Evolutionary conservation across 2,329 filamentous ascomycete genomes (phyloP), one percentile per base, ranked within the genome.

Genomic region (Aspergillus quadricinctus): DNA sequence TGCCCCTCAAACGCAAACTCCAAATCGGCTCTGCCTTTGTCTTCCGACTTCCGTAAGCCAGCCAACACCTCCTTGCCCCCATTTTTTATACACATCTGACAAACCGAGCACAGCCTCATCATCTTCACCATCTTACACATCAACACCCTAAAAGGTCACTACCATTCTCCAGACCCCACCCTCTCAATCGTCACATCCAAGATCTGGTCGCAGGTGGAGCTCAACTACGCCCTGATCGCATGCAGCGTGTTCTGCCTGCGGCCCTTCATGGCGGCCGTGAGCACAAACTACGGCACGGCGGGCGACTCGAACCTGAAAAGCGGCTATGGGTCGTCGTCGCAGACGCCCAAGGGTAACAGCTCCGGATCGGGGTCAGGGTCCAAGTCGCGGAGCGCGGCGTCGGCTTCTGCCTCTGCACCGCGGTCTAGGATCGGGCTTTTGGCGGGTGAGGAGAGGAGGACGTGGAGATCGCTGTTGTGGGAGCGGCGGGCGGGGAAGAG

Each of bases 201-300:
- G 7, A 63, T 73, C 50, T 75, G 72, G 72, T 65, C 68, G 25
- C 72, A 75, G 58, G 68, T 68, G 25, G 65, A 74, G 57, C 60
- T 75, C 9, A 59, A 69, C 57, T 75, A 71, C 53, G 65, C 70
- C 50, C 66, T 75, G 7, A 64, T 73, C 27, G 69, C 72, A 14
- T 74, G 71, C 61, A 73, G 71, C 10, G 63, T 71, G 7, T 74
- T 74, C 58, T 71, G 66, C 51, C 64, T 75, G 1, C 66, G 71
- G 0, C 69, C 71, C 0, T 75, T 75, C 54, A 71, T 75, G 64
- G 66, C 65, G 8, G 71, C 71, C 7, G 69, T 73, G 9, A 72
- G 69, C 50, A 73, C 70, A 1, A 69, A 71, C 35, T 73, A 73
- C 40, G 70, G 70, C 4, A 72, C 66, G 5, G 69, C 69, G 3